Conservation (phyloP, 768 basidiomycete genomes). For the Lentinula edodes region DNA sequence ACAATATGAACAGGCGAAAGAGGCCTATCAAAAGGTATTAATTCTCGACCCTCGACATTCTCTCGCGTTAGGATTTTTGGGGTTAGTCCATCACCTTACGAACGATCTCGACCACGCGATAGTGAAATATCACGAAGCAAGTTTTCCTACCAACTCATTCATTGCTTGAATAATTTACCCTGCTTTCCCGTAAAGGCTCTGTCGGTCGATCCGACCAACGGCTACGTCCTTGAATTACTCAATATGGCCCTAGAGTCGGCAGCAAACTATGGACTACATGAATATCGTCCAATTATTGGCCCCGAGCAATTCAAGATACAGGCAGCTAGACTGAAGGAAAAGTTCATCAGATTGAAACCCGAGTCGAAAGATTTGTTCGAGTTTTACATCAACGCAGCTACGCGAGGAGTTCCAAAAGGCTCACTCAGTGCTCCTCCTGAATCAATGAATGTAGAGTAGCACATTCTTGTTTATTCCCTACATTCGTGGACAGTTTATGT, state of each 20-base stretch:
- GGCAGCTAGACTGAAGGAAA: slow-evolving; percentile 2
- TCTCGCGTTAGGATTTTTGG: slow-evolving; percentile 79
- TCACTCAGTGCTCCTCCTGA: not conserved
- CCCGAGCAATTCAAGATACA: slow-evolving; percentile 1
- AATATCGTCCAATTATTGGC: not conserved
- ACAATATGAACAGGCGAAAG: slow-evolving; percentile 59
- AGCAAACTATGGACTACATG: slow-evolving; percentile 2
- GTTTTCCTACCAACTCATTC: slow-evolving; percentile 13
- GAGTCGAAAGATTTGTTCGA: slow-evolving; percentile 3
- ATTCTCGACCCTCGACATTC: slow-evolving; percentile 84
- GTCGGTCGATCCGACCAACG: slow-evolving; percentile 78
- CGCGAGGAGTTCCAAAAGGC: not conserved
- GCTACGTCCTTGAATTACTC: slow-evolving; percentile 73
- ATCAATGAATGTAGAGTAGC: not conserved
- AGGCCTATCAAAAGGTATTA: slow-evolving; percentile 72
- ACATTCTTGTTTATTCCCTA: not conserved
- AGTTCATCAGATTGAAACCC: not conserved
- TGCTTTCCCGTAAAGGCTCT: slow-evolving; percentile 45
- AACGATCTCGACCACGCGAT: slow-evolving; percentile 77
- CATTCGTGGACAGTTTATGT: no score
- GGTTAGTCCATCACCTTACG: slow-evolving; percentile 79
- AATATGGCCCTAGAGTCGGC: slow-evolving; percentile 66
- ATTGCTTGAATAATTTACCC: slow-evolving; percentile 2
- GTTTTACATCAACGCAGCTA: slow-evolving; percentile 1
- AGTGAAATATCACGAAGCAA: slow-evolving; percentile 86